Conservation (phyloP, 2,329 filamentous ascomycete genomes). For the Phyllosticta citriasiana region DNA sequence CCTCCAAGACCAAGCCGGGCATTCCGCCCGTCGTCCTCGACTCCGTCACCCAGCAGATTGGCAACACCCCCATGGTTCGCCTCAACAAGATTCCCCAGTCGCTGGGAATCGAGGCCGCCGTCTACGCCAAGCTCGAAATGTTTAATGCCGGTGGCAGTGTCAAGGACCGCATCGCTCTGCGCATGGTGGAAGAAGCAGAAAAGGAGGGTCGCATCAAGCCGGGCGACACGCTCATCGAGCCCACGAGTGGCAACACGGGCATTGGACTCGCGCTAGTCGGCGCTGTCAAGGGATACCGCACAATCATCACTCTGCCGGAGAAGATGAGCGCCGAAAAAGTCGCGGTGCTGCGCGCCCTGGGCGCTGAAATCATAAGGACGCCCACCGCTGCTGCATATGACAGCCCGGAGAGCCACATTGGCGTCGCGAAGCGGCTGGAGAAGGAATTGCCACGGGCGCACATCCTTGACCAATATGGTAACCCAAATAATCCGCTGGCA, state of each 20-base stretch:
- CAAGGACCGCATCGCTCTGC: constrained; percentile 89
- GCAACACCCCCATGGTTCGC: constrained; percentile 89
- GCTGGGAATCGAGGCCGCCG: constrained; percentile 75
- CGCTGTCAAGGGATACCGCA: constrained; percentile 95
- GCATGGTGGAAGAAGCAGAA: constrained; percentile 97
- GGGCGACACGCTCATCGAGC: constrained; percentile 93
- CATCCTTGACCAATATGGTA: constrained; percentile 93
- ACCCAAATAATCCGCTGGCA: constrained; percentile 81
- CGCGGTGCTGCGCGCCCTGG: constrained; percentile 81
- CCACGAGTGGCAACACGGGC: constrained; percentile 95
- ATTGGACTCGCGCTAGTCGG: constrained; percentile 91
- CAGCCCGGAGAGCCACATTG: constrained; percentile 91
- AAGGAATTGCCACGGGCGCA: constrained; percentile 96
- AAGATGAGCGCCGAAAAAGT: constrained; percentile 99
- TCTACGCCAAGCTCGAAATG: constrained; percentile 85
- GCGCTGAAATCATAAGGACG: constrained; percentile 94
- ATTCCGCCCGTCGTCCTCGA: constrained; percentile 48
- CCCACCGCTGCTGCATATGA: constrained; percentile 94
- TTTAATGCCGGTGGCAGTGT: constrained; percentile 92
- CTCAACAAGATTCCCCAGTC: constrained; percentile 89
- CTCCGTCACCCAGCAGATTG: constrained; percentile 78
- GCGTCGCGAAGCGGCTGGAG: constrained; percentile 77
- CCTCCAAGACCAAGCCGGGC: constrained; percentile 38
- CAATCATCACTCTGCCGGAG: constrained; percentile 95
- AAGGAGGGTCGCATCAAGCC: constrained; percentile 87